Evolutionary conservation across 2,329 filamentous ascomycete species (phyloP).

Genomic region (Didymella lethalis): DNA sequence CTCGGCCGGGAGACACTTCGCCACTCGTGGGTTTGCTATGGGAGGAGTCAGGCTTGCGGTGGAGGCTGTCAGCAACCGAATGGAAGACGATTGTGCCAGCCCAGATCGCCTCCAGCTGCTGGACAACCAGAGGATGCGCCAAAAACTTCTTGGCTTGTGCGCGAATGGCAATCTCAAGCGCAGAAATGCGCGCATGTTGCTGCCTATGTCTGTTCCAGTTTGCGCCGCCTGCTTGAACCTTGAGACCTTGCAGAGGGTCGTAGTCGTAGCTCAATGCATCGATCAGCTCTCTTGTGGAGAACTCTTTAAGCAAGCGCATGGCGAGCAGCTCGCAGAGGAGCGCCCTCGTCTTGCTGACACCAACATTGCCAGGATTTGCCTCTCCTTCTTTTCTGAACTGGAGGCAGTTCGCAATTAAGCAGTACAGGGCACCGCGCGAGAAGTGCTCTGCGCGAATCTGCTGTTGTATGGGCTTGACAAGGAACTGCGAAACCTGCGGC

Average conservation of each 20-base stretch:
- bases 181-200: conserved; percentile 80
- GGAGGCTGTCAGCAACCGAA: conserved; percentile 83
- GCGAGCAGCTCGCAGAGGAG: conserved; percentile 90
- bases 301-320: conserved; percentile 89
- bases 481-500: conserved; percentile 94
- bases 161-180: conserved; percentile 90
- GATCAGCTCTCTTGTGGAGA: conserved; percentile 86
- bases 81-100: conserved; percentile 95
- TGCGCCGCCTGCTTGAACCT: conserved; percentile 52
- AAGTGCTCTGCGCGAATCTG: conserved; percentile 85
- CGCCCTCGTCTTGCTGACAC: conserved; percentile 82
- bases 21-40: conserved; percentile 33
- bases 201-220: conserved; percentile 38
- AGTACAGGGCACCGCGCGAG: conserved; percentile 85
- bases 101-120: conserved; percentile 97
- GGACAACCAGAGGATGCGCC: conserved; percentile 88
- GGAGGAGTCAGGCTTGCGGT: conserved; percentile 64
- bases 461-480: conserved; percentile 94
- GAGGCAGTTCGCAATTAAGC: conserved; percentile 89
- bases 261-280: conserved; percentile 96
- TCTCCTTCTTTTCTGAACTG: conserved; percentile 91
- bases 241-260: conserved; percentile 84
- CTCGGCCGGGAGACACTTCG: conserved; percentile 40
- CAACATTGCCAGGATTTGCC: conserved; percentile 81
- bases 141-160: conserved; percentile 92